phyloP scores from a whole-genome alignment of 371 early-diverging fungal genomes.

The Blakeslea trispora region DNA sequence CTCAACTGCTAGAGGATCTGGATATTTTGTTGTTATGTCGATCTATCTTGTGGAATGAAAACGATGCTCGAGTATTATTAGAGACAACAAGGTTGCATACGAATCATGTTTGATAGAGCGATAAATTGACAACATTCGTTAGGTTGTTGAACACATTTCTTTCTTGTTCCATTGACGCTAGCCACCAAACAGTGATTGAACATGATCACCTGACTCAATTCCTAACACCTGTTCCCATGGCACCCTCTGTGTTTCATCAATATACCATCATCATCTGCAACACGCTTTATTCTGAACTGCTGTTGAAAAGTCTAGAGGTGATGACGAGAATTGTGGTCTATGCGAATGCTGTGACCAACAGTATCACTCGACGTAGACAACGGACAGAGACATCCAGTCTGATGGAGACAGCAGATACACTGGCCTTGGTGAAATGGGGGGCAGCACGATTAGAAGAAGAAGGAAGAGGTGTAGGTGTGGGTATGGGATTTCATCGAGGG shows the following conservation, averaged over 20 bases:
- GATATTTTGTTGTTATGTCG: conserved; percentile 39
- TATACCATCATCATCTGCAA: conserved; percentile 42
- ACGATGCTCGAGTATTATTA: conserved; percentile 40
- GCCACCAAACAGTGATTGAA: conserved; percentile 39
- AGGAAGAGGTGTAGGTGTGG: conserved; percentile 44
- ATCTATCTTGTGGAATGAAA: conserved; percentile 44
- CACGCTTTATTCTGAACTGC: conserved; percentile 38
- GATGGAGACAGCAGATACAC: conserved; percentile 34
- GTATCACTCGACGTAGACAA: conserved; percentile 19
- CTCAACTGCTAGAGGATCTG: conserved; percentile 33
- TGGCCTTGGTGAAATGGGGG: conserved; percentile 39
- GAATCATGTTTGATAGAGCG: too few species aligned
- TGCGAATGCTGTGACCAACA: conserved; percentile 39
- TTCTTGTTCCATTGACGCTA: conserved; percentile 31
- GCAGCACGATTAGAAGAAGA: conserved; percentile 48
- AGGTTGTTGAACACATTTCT: conserved; percentile 41
- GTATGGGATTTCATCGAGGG: conserved; percentile 45
- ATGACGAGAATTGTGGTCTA: conserved; percentile 41
- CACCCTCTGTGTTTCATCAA: conserved; percentile 43
- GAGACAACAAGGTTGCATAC: conserved; percentile 40
- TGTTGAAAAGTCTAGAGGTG: conserved; percentile 35
- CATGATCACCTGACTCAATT: conserved; percentile 38
- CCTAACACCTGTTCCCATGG: conserved; percentile 33
- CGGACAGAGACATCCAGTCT: conserved; percentile 8
- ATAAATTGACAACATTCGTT: too few species aligned